Base-by-base conservation (phyloP, 805 yeast species). In the Metschnikowia amazonensis region DNA sequence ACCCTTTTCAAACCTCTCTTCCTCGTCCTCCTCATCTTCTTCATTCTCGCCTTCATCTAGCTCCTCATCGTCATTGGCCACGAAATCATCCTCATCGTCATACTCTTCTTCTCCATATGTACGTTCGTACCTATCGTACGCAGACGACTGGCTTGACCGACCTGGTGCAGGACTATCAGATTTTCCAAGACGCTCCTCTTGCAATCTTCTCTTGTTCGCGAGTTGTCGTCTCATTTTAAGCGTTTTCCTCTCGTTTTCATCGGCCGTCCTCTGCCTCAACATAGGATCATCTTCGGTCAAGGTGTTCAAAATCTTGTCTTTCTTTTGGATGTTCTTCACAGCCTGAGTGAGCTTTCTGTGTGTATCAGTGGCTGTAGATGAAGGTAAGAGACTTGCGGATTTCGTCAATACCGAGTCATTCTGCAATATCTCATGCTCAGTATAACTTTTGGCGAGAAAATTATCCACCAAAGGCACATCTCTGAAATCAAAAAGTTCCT, bases 321-420 rank as follows among this genome's bases (percentile, higher is more conserved):
- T 65, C 54, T 64, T 69, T 60, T 76, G 74, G 44, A 71, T 72
- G 40, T 67, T 68, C 49, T 76, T 74, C 34, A 85, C 80, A 2
- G 89, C 87, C 50, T 77, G 77, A 2, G 96, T 88, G 52, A 94
- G 75, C 59, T 82, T 80, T 55, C 79, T 76, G 64, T 92, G 98
- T 3, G 95, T 84, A 43, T 79, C 77, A 1, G 97, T 88, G 36
- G 79, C 76, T n/a, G 95, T 88, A 0, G 97, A 89, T 0, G 97
- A 82, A 14, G 99, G 99, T 42, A 89, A 79, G 45, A 94, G 79
- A 62, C 84, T 84, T 58, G 88, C 76, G 1, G 81, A 65, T 56
- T 85, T 81, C 38, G 72, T 75, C 45, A 94, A 69, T 18, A 79
- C 66, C n/a, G 83, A 75, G 42, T 86, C 81, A 17, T 86, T 76